Conservation (phyloP, 768 basidiomycete genomes). For the Mycena pura region DNA sequence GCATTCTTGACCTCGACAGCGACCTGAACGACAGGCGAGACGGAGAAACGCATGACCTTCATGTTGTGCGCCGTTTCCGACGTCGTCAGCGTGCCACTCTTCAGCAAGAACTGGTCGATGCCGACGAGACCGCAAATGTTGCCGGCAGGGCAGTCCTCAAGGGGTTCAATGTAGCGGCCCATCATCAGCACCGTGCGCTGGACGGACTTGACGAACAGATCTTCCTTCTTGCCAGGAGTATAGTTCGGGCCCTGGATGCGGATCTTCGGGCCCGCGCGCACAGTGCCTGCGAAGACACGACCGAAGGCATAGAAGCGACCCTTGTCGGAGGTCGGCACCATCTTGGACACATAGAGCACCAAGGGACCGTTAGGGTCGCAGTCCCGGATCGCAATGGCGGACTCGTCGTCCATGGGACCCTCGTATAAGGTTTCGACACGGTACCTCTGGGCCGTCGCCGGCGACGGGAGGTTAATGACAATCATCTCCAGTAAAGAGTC, state of each 20-base stretch:
- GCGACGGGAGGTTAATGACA: conserved; percentile 98
- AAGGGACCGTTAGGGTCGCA: conserved; percentile 97
- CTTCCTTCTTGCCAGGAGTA: conserved; percentile 97
- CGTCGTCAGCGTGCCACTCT: conserved; percentile 96
- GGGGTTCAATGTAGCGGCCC: conserved; percentile 98
- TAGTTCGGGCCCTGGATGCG: conserved; percentile 99
- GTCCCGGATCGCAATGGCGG: conserved; percentile 96
- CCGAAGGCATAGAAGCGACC: conserved; percentile 99
- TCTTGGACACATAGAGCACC: conserved; percentile 98
- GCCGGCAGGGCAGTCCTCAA: conserved; percentile 98
- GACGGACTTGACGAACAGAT: conserved; percentile 96
- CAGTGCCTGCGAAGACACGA: conserved; percentile 99
- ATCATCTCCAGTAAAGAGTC: conserved; percentile 99
- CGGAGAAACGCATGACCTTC: conserved; percentile 99
- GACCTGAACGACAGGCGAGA: conserved; percentile 98
- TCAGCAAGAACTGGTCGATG: conserved; percentile 99
- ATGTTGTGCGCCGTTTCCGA: conserved; percentile 99
- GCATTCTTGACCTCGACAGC: conserved; percentile 99
- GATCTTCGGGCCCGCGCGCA: conserved; percentile 96
- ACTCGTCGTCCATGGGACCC: conserved; percentile 99
- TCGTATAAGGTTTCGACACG: conserved; percentile 99
- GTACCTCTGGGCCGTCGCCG: conserved; percentile 95
- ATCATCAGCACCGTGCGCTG: conserved; percentile 99
- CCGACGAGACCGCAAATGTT: conserved; percentile 99
- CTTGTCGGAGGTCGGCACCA: conserved; percentile 99